Conservation (phyloP, 345 rosid species). For the Hibiscus tridactylites region DNA sequence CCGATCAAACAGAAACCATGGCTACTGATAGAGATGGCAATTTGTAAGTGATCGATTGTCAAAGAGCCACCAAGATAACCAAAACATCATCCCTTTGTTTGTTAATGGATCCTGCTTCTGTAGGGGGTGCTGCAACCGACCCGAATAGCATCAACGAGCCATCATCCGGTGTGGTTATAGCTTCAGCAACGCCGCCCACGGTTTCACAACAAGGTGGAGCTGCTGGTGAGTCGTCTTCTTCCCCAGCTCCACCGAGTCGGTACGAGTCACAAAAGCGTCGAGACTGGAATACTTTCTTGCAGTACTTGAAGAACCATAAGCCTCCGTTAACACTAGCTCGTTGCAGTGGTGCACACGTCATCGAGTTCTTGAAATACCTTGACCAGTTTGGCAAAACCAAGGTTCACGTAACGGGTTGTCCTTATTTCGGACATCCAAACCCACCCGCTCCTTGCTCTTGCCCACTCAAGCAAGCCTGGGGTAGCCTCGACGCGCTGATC, state of each 20-base stretch:
- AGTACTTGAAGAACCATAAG: slow-evolving; percentile 62
- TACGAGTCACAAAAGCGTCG: slow-evolving; percentile 67
- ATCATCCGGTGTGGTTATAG: slow-evolving; percentile 12
- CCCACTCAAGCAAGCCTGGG: slow-evolving; percentile 72
- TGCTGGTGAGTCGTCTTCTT: slow-evolving; percentile 13
- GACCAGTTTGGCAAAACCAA: slow-evolving; percentile 74
- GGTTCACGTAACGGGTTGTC: slow-evolving; percentile 50
- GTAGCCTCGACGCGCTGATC: slow-evolving; percentile 70
- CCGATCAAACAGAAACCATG: slow-evolving; percentile 3
- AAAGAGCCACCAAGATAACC: too few relatives aligned
- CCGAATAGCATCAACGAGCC: slow-evolving; percentile 16
- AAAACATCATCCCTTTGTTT: neutral
- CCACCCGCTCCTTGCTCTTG: slow-evolving; percentile 65
- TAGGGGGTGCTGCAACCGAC: slow-evolving; percentile 19
- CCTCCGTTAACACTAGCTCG: slow-evolving; percentile 52
- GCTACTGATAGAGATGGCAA: neutral
- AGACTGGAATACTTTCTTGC: slow-evolving; percentile 74
- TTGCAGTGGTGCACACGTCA: slow-evolving; percentile 68
- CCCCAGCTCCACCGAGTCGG: slow-evolving; percentile 41
- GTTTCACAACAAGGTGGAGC: neutral
- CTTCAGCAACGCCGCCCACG: slow-evolving; percentile 10
- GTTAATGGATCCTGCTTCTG: slow-evolving; percentile 29
- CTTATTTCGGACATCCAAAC: slow-evolving; percentile 54
- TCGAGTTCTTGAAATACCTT: slow-evolving; percentile 60
- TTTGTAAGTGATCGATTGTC: neutral